A percentile compares a stretch with the other conserved stretches of the same genome.
Evolutionary conservation across 129 eudicot species (phyloP).

Genomic region (Sambucus nigra): DNA sequence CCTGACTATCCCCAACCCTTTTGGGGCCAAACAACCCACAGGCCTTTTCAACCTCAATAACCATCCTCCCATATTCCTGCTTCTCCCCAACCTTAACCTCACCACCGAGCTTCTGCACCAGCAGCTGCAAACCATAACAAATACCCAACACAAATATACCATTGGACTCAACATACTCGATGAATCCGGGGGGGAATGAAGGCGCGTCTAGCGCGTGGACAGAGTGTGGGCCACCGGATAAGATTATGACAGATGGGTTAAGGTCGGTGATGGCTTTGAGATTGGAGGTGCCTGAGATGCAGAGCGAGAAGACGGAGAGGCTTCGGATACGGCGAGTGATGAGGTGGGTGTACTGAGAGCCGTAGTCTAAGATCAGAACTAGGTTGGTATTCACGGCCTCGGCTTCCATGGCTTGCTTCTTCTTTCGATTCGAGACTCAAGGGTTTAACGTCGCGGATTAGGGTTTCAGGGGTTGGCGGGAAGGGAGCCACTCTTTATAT

Average conservation of each 20-base stretch:
- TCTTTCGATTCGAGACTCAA: not conserved
- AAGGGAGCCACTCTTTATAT: not conserved
- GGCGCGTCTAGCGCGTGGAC: slow-evolving; percentile 68
- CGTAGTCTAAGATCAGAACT: slow-evolving; percentile 73
- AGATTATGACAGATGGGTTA: slow-evolving; percentile 75
- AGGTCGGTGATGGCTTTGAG: slow-evolving; percentile 57
- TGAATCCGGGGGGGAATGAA: slow-evolving; percentile 61
- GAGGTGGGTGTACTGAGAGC: slow-evolving; percentile 91
- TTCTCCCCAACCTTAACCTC: slow-evolving; percentile 68
- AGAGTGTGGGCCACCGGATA: slow-evolving; percentile 87
- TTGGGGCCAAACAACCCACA: slow-evolving; percentile 44
- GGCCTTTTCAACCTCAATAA: slow-evolving; percentile 47
- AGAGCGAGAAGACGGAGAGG: slow-evolving; percentile 70
- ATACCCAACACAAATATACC: slow-evolving; percentile 68
- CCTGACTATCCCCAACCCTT: slow-evolving; percentile 58
- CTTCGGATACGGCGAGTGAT: slow-evolving; percentile 78
- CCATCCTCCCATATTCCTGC: slow-evolving; percentile 93
- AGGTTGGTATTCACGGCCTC: slow-evolving; percentile 51
- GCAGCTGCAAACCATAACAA: slow-evolving; percentile 75
- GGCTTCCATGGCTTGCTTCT: slow-evolving; percentile 39
- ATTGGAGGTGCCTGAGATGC: slow-evolving; percentile 66
- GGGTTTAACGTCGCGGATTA: not conserved
- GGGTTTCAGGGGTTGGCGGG: not conserved
- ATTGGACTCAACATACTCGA: slow-evolving; percentile 57
- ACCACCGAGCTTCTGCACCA: slow-evolving; percentile 86